Conservation (phyloP, 805 yeast genomes). For the Saccharomycopsis sp. region DNA sequence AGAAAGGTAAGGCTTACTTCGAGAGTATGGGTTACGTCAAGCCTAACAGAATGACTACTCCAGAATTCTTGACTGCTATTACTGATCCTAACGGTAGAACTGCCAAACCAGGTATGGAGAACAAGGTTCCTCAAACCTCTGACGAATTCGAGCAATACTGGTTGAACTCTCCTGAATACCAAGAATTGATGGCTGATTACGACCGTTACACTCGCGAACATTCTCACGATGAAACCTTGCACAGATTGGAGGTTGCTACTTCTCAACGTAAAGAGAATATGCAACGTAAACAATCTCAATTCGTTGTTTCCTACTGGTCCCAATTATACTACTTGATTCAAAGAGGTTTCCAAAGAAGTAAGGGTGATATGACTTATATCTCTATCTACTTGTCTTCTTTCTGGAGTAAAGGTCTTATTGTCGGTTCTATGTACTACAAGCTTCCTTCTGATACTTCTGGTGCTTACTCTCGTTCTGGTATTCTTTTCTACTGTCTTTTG, state of each 20-base stretch:
- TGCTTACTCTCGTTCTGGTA: conserved; percentile 58
- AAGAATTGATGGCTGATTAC: conserved; percentile 32
- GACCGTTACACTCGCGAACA: conserved; percentile 37
- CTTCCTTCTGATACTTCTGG: conserved; percentile 44
- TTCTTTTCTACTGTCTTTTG: conserved; percentile 53
- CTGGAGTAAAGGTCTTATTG: conserved; percentile 48
- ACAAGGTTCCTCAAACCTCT: conserved; percentile 53
- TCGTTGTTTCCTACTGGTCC: conserved; percentile 39
- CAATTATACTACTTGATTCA: conserved; percentile 46
- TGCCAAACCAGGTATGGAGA: conserved; percentile 41
- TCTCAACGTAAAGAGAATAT: conserved; percentile 38
- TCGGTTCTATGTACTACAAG: conserved; percentile 55
- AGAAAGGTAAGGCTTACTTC: conserved; percentile 50
- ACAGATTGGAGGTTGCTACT: conserved; percentile 35
- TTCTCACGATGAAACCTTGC: conserved; percentile 34
- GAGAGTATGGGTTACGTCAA: conserved; percentile 58
- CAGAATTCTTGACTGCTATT: conserved; percentile 64
- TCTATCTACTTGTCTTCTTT: conserved; percentile 46
- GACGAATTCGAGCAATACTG: conserved; percentile 56
- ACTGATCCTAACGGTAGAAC: conserved; percentile 61
- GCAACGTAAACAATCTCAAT: conserved; percentile 35
- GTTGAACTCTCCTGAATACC: conserved; percentile 49
- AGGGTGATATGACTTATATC: conserved; percentile 52
- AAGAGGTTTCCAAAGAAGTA: conserved; percentile 48
- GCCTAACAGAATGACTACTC: conserved; percentile 61